A percentile compares a stretch with the other conserved stretches of the same genome.
Conservation (phyloP, 75 land plant species). For the Selaginella tamariscina region DNA sequence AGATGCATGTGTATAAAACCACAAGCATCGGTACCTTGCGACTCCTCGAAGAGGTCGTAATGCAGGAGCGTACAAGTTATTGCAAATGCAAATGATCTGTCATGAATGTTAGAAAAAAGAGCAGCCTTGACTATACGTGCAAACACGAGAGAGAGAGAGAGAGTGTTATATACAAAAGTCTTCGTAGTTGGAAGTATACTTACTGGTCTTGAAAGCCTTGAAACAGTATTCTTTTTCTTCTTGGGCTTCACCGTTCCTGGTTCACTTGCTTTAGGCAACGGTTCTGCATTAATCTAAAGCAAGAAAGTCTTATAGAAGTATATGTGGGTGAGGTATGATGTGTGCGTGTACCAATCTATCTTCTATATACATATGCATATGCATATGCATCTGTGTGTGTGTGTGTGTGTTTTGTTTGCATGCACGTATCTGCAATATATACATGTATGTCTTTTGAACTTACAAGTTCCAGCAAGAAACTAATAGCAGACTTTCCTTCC, state of each 20-base stretch:
- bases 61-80: slow-evolving; percentile 91
- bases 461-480: slow-evolving; percentile 81
- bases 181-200: slow-evolving; percentile 18
- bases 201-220: slow-evolving; percentile 58
- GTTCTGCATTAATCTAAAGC: slow-evolving; percentile 51
- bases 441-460: too few relatives aligned
- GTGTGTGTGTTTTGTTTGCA: too few relatives aligned
- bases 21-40: slow-evolving; percentile 54
- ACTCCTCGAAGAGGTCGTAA: slow-evolving; percentile 76
- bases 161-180: neutral
- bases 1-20: neutral
- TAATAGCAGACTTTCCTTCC: slow-evolving; percentile 94
- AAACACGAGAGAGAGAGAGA: neutral
- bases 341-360: too few relatives aligned
- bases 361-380: too few relatives aligned
- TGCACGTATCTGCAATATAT: too few relatives aligned
- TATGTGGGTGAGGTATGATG: too few relatives aligned
- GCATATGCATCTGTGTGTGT: too few relatives aligned
- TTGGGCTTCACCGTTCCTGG: neutral
- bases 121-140: neutral
- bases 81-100: slow-evolving; percentile 95
- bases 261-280: slow-evolving; percentile 18
- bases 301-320: neutral
- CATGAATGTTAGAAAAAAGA: slow-evolving; percentile 1
- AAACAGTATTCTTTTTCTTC: slow-evolving; percentile 26